Percentiles rank a stretch among this genome's conserved stretches.
phyloP scores from a whole-genome alignment of 2,329 filamentous ascomycete genomes.

The Calonectria pteridis region DNA sequence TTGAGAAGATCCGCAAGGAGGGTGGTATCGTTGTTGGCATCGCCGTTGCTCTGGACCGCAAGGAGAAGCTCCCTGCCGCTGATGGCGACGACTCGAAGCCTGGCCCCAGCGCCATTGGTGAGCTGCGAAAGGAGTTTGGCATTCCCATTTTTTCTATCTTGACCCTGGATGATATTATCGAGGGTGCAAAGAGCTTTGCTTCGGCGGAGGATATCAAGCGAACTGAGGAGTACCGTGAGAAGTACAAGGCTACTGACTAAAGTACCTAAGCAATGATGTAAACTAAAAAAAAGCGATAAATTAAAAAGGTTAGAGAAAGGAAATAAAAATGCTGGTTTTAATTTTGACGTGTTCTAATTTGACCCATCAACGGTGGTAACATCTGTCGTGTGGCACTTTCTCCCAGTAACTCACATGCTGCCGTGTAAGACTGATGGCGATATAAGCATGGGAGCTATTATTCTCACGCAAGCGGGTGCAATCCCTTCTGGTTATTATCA shows the following conservation, averaged over 20 bases:
- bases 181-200: slow-evolving; percentile 72
- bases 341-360: neutral
- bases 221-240: slow-evolving; percentile 79
- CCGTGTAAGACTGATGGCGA: neutral
- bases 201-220: slow-evolving; percentile 72
- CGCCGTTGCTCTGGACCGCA: slow-evolving; percentile 87
- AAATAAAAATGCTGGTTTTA: neutral
- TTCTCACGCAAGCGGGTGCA: neutral
- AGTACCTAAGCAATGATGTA: neutral
- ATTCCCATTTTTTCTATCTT: slow-evolving; percentile 88
- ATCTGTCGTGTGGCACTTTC: neutral
- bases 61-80: slow-evolving; percentile 81
- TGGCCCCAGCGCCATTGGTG: slow-evolving; percentile 85
- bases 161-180: slow-evolving; percentile 86
- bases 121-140: slow-evolving; percentile 84
- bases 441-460: neutral
- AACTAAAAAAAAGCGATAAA: slow-evolving; percentile 6
- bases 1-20: slow-evolving; percentile 87
- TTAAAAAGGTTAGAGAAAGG: neutral
- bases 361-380: neutral
- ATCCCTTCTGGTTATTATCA: neutral
- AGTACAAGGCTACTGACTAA: slow-evolving; percentile 72
- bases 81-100: slow-evolving; percentile 76
- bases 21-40: slow-evolving; percentile 90
- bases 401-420: neutral